A percentile compares a stretch with the other conserved stretches of the same genome.
phyloP scores from a whole-genome alignment of 2,329 filamentous ascomycete genomes.

The Exophiala mesophila region DNA sequence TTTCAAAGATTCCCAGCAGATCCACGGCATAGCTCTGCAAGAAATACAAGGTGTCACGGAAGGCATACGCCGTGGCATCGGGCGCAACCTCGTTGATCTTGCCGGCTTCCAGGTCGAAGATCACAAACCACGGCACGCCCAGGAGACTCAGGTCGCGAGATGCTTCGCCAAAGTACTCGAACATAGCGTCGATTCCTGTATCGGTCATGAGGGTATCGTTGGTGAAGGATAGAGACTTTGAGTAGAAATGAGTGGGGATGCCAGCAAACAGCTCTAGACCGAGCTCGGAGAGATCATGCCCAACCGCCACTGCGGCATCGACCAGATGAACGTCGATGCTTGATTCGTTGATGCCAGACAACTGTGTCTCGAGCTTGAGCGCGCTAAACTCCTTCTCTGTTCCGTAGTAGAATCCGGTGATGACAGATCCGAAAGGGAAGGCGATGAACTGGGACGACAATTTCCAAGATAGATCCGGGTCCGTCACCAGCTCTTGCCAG shows the following conservation, averaged over 20 bases:
- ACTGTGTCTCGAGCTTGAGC: constrained; percentile 28
- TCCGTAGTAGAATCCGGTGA: constrained; percentile 60
- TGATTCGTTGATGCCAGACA: constrained; percentile 23
- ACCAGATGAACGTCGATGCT: constrained; percentile 27
- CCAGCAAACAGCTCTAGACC: constrained; percentile 32
- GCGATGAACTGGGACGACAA: constrained; percentile 56
- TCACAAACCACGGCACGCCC: constrained; percentile 51
- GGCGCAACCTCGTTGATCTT: constrained; percentile 53
- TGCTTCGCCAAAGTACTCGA: constrained; percentile 48
- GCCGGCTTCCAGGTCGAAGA: constrained; percentile 59
- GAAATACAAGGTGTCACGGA: constrained; percentile 61
- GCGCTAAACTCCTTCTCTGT: constrained; percentile 52
- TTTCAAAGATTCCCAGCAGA: constrained; percentile 39
- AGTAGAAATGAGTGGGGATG: constrained; percentile 50
- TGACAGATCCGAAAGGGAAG: constrained; percentile 50
- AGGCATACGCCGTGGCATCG: constrained; percentile 57
- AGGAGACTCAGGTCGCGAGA: constrained; percentile 36
- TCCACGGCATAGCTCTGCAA: constrained; percentile 59
- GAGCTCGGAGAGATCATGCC: constrained; percentile 28
- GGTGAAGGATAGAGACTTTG: constrained; percentile 54
- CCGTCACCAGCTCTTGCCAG: constrained; percentile 55
- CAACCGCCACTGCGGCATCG: constrained; percentile 30
- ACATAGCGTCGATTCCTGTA: constrained; percentile 45
- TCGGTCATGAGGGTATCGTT: constrained; percentile 46
- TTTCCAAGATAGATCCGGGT: constrained; percentile 53